Evolutionary conservation across 805 yeast species (phyloP).

Genomic region (Cyberlindnera maritima): DNA sequence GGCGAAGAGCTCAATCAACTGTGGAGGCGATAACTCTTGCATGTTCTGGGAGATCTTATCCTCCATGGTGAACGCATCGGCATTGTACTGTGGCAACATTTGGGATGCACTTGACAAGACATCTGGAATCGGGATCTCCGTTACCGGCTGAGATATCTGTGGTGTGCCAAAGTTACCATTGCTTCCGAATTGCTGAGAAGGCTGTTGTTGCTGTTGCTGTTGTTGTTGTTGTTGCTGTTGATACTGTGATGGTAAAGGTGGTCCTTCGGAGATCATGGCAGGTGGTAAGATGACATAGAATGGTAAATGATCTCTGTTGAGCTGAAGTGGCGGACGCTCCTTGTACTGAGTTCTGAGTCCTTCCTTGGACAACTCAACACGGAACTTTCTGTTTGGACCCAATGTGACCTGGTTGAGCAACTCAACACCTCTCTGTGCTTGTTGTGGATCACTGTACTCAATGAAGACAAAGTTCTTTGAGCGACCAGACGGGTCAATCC

Average conservation of each 20-base stretch:
- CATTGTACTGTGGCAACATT: constrained; percentile 48
- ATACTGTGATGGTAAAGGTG: neutral
- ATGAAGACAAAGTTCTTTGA: constrained; percentile 69
- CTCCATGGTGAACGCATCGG: constrained; percentile 44
- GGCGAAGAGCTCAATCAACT: constrained; percentile 64
- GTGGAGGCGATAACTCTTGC: constrained; percentile 66
- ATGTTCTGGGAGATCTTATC: constrained; percentile 62
- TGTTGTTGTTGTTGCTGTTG: constrained; percentile 1
- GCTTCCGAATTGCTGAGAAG: neutral
- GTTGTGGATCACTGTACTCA: constrained; percentile 50
- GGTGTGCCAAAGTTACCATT: constrained; percentile 3
- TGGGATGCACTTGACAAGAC: constrained; percentile 52
- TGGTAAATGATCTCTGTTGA: constrained; percentile 49
- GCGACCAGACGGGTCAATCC: constrained; percentile 41
- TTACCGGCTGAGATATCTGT: constrained; percentile 4
- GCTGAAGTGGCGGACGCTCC: constrained; percentile 40
- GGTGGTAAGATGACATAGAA: constrained; percentile 55
- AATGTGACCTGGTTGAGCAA: constrained; percentile 44
- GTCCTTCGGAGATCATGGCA: constrained; percentile 15
- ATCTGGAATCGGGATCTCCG: constrained; percentile 40
- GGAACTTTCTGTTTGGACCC: constrained; percentile 42
- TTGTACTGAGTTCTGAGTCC: constrained; percentile 39
- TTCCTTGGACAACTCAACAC: constrained; percentile 63
- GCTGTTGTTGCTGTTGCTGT: constrained; percentile 2
- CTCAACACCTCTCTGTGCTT: constrained; percentile 49